Evolutionary conservation across 1,284 basidiomycete genomes (phyloP), one percentile per base, ranked within the genome.

Genomic region (Malassezia cuniculi): DNA sequence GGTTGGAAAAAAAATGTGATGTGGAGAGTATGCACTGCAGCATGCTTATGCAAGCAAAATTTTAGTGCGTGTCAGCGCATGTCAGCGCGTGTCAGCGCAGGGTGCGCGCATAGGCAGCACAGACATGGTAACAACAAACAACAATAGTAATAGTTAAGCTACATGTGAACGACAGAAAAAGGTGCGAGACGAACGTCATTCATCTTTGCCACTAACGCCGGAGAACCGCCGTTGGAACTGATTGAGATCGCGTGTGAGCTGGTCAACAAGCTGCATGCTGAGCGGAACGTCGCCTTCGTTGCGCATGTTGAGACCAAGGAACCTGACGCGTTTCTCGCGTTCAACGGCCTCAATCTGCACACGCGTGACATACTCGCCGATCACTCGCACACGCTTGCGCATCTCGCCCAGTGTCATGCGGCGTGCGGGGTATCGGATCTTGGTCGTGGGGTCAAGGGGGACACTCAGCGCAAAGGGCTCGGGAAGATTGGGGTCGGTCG

Each of bases 361-460:
- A 15, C 71, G 53, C 0, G 69, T 68, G 12, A 74, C 84, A 78
- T 85, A 95, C 60, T 95, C 90, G 24, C 90, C 77, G 42, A 95
- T 75, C 40, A 81, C 78, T 31, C 85, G 75, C 15, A 93, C 85
- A 15, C 90, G 78, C 71, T 95, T 94, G 67, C 86, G 83, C 85
- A 97, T 93, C 66, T 97, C 90, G 14, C 79, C 81, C 17, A 90
- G 79, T 53, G 87, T 93, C 76, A 81, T 86, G 36, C 90, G 76
- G 68, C 93, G 90, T 49, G 78, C 77, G 0, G 90, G 90, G 79
- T 85, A 97, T 55, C 84, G 82, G 42, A 94, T 81, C 66, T 85
- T 83, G 17, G 87, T 85, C 1, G 86, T 83, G 27, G 85, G 75
- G 67, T 94, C 89, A 52, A 78, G 50, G 11, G 59, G 43, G 31